A percentile compares a stretch with the other conserved stretches of the same genome.
phyloP scores from a whole-genome alignment of 2,329 filamentous ascomycete genomes.

The Hypoxylon sp. region DNA sequence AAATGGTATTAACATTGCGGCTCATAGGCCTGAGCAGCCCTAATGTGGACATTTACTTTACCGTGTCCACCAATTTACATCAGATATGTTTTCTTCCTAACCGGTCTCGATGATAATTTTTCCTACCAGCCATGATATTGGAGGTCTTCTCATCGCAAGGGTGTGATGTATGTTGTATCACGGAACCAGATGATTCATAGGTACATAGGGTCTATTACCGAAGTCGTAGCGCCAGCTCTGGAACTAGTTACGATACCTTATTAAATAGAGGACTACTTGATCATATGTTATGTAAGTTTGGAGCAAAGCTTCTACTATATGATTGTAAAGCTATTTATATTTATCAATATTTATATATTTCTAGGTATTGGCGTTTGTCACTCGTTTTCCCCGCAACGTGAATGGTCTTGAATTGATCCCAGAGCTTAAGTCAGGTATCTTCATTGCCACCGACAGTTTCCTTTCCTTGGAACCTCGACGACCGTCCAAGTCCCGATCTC shows the following conservation, averaged over 20 bases:
- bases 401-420: no score
- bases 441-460: no score
- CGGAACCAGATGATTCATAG: neutral
- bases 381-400: no score
- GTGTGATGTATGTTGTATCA: neutral
- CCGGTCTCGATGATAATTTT: neutral
- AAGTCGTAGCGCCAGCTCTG: neutral
- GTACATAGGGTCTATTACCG: neutral
- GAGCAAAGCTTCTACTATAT: neutral
- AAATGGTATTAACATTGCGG: constrained; percentile 22
- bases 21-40: constrained; percentile 3
- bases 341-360: no score
- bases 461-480: no score
- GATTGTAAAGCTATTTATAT: no score
- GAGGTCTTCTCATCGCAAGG: neutral
- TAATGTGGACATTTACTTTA: constrained; percentile 20
- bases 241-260: neutral
- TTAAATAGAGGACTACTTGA: neutral
- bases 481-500: no score
- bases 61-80: constrained; percentile 2
- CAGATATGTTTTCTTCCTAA: neutral
- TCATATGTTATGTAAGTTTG: neutral
- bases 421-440: no score
- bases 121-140: neutral
- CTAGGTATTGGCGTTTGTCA: no score